phyloP scores from a whole-genome alignment of 306 rosid species.

The Vicia faba region DNA sequence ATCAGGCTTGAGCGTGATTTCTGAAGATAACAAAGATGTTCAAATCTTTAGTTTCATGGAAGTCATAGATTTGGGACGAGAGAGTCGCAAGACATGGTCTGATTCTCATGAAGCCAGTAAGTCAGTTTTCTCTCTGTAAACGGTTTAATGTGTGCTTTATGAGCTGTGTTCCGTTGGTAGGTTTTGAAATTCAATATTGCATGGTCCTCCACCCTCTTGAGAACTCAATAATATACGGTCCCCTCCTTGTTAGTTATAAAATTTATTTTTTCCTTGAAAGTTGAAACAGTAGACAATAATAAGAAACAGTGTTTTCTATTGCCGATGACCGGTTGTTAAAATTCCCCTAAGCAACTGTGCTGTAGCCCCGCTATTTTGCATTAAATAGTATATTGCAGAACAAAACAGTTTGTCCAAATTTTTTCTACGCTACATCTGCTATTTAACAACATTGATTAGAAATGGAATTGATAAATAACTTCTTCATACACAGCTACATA shows the following conservation, averaged over 20 bases:
- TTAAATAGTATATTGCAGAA: no score
- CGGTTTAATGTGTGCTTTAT: background rate
- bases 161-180: background rate
- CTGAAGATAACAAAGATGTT: constrained; percentile 44
- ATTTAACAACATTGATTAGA: no score
- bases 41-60: constrained; percentile 63
- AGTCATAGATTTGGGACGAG: constrained; percentile 67
- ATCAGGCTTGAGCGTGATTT: constrained; percentile 49
- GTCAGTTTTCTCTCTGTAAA: constrained; percentile 39
- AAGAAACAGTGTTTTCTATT: no score
- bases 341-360: no score
- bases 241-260: background rate
- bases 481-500: background rate
- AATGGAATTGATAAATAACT: no score
- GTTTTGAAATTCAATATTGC: background rate
- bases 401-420: no score
- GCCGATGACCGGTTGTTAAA: no score
- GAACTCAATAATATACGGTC: background rate
- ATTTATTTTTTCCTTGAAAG: no score
- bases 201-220: background rate
- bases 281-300: no score
- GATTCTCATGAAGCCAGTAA: constrained; percentile 63
- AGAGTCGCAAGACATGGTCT: constrained; percentile 52
- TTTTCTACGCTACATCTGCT: no score
- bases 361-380: no score